Evolutionary conservation across 2,329 filamentous ascomycete genomes (phyloP), one percentile per base, ranked within the genome.

Genomic region (Botrytis deweyae): DNA sequence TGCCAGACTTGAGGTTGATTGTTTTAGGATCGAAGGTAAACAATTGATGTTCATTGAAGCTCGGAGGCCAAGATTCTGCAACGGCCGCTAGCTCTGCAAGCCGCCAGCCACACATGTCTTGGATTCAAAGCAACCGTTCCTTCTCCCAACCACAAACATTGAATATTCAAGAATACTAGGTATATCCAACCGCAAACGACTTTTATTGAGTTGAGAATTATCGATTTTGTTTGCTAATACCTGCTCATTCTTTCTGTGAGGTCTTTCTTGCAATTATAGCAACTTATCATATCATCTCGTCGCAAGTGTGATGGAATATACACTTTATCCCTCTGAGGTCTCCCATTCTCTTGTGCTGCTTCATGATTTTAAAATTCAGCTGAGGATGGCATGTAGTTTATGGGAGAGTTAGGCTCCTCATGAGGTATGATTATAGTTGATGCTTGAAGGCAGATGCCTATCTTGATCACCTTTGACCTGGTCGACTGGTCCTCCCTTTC

Each of bases 31-130:
- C 14, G 63, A 36, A 49, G 42, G 22, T 38, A 9, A 7, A 63
- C 22, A 40, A 63, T 40, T 62, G 36, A 62, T 3, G 33, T 62
- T 38, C 58, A 36, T 18, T 29, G 52, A 58, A 29, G n/a, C 52
- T 29, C 52, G 16, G n/a, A 33, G 16, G 52, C 14, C n/a, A 58
- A 58, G 52, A 58, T 29, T 58, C 52, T 29, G n/a, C 14, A 58
- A 58, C 61, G 61, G 61, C 61, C 61, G 61, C 36, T 63, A 63
- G 22, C 61, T 63, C n/a, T n/a, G 36, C 33, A 25, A 22, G 59
- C 36, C 22, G 22, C 10, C 6, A 62, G 36, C 58, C 33, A 55
- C 49, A 52, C 4, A 3, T 40, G 40, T 36, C 33, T 62, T 38
- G 16, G 59, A 22, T n/a, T 63, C 61, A 63, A n/a, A 42, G 61